phyloP scores from a whole-genome alignment of 768 basidiomycete species.

The Boletus rufocinnamomeus region DNA sequence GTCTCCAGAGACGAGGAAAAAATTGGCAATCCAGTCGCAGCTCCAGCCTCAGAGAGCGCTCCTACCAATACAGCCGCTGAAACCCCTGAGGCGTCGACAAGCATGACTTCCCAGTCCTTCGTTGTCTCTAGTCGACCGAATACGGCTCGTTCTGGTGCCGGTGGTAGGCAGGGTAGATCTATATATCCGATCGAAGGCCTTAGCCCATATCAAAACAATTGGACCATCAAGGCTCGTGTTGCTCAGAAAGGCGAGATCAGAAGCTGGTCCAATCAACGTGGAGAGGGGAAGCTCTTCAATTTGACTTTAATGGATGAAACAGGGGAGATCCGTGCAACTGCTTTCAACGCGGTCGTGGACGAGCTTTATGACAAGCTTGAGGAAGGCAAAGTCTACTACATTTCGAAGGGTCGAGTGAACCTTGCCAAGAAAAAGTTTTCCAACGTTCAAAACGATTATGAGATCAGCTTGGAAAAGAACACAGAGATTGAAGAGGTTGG shows the following conservation, averaged over 20 bases:
- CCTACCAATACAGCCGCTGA: constrained; percentile 26
- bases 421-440: constrained; percentile 97
- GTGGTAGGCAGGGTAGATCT: constrained; percentile 26
- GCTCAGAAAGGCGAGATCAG: constrained; percentile 87
- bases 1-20: constrained; percentile 59
- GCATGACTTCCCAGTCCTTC: constrained; percentile 31
- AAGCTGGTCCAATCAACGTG: constrained; percentile 84
- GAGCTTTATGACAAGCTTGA: constrained; percentile 81
- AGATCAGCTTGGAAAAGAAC: constrained; percentile 79
- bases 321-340: constrained; percentile 89
- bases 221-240: constrained; percentile 96
- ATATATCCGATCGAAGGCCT: constrained; percentile 90
- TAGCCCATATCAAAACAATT: constrained; percentile 96
- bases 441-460: constrained; percentile 89
- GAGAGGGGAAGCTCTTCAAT: constrained; percentile 94
- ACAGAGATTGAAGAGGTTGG: constrained; percentile 85
- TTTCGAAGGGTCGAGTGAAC: constrained; percentile 89
- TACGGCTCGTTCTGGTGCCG: constrained; percentile 13
- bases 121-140: constrained; percentile 23
- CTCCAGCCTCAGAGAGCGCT: constrained; percentile 38
- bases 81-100: constrained; percentile 32
- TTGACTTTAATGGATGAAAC: constrained; percentile 94
- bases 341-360: constrained; percentile 84
- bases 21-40: constrained; percentile 63
- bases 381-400: constrained; percentile 90